phyloP scores from a whole-genome alignment of 2,329 filamentous ascomycete species.

The Myriosclerotinia curreyana region DNA sequence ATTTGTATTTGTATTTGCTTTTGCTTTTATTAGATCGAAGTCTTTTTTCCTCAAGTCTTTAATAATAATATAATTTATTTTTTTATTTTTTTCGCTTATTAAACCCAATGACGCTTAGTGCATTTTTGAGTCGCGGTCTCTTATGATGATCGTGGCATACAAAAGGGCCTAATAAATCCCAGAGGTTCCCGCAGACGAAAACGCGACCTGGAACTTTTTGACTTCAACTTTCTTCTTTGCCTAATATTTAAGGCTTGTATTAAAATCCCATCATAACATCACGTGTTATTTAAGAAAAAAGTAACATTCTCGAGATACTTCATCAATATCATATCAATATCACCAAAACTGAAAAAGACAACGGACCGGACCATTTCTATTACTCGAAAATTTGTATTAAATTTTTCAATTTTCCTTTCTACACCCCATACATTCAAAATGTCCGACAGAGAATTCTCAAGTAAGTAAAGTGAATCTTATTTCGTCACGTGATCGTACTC shows the following conservation, averaged over 20 bases:
- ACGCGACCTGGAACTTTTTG: slow-evolving; percentile 17
- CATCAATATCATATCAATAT: neutral
- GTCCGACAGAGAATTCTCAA: slow-evolving; percentile 63
- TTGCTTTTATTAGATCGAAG: too few relatives aligned
- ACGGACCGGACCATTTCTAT: too few relatives aligned
- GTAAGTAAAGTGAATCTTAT: slow-evolving; percentile 14
- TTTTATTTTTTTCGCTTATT: slow-evolving; percentile 5
- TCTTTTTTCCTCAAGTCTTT: neutral
- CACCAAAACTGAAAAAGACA: neutral
- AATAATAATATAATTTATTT: too few relatives aligned
- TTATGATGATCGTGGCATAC: slow-evolving; percentile 13
- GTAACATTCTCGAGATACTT: neutral
- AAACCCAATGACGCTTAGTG: slow-evolving; percentile 15
- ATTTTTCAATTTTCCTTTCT: neutral
- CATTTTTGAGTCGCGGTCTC: slow-evolving; percentile 9
- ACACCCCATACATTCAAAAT: slow-evolving; percentile 41
- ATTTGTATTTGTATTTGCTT: too few relatives aligned
- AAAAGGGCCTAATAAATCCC: slow-evolving; percentile 17
- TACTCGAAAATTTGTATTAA: neutral
- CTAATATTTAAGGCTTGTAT: neutral
- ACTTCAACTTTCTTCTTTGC: slow-evolving; percentile 15
- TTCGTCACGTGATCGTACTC: neutral
- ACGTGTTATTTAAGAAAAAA: neutral
- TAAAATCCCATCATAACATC: neutral
- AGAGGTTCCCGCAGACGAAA: slow-evolving; percentile 18